Base-by-base conservation (phyloP, 805 yeast species). In the Naumovozyma castellii region DNA sequence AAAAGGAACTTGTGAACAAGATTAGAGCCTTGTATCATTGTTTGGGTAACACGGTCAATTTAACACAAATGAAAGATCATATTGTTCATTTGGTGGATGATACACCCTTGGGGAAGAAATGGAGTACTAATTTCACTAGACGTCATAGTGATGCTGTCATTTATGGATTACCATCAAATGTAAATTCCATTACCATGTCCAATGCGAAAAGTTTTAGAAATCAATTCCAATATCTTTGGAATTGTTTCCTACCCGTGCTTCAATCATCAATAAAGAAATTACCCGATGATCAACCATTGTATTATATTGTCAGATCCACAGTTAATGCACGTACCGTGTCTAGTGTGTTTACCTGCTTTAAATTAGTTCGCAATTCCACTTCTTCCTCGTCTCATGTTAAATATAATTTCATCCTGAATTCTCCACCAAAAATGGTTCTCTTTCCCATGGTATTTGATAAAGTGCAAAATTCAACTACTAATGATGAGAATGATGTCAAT, bases 81-180 rank as follows among this genome's bases (percentile, higher is more conserved):
- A 45, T 51, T 31, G 40, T 41, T 13, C 43, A 50, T 3, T 28
- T 43, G 18, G 46, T 39, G 12, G 42, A 43, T 14, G 43, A 45
- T n/a, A 40, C 49, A 12, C 37, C 49, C 12, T 34, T 54, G 14
- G 57, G 56, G 8, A 52, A 47, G 28, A 52, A 49, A 31, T 54
- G 59, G 59, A 43, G 49, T 1, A 47, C 44, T 32, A 48, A 47
- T 38, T 54, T 54, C 28, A 45, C 48, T 16, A 41, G 49, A 30
- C 42, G 59, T 13, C 57, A 54, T 40, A 46, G 44, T 12, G 43
- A 44, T 27, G 37, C 41, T 37, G 32, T 51, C 2, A 38, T 54
- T 6, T 54, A 54, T 42, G 59, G 59, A 6, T 38, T 46, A 8
- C 34, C 19, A 8, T 17, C 37, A 4, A 48, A 47, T 33, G 18